A percentile compares a stretch with the other conserved stretches of the same genome.
phyloP scores from a whole-genome alignment of 2,329 filamentous ascomycete genomes.

The Venturia pyrina region DNA sequence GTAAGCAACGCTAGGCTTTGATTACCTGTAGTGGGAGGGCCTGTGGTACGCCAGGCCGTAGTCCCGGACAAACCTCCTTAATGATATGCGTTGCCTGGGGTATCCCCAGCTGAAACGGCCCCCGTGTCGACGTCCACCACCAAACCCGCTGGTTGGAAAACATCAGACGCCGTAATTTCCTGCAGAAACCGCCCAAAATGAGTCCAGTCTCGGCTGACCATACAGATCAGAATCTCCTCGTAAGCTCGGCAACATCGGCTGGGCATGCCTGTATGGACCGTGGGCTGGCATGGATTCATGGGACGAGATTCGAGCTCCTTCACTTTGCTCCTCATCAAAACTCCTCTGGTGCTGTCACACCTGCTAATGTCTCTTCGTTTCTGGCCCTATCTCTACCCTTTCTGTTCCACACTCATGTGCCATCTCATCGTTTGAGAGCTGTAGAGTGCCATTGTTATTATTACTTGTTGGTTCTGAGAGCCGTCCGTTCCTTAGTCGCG shows the following conservation, averaged over 20 bases:
- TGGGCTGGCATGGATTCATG: background rate
- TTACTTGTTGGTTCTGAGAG: constrained; percentile 18
- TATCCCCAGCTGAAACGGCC: background rate
- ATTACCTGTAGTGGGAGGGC: no score
- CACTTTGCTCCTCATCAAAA: background rate
- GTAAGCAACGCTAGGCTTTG: background rate
- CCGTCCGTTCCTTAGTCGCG: constrained; percentile 29
- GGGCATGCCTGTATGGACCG: background rate
- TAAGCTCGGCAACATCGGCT: background rate
- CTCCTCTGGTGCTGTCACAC: background rate
- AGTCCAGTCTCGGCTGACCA: background rate
- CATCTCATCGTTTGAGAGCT: background rate
- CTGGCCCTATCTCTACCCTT: background rate
- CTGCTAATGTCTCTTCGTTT: background rate
- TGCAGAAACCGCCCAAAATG: background rate
- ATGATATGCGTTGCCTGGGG: background rate
- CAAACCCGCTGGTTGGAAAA: background rate
- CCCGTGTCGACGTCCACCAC: background rate
- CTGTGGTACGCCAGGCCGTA: background rate
- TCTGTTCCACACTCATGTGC: background rate
- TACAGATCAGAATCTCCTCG: background rate
- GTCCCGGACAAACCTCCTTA: background rate
- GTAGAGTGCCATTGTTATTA: background rate
- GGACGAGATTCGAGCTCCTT: background rate
- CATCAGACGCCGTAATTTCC: constrained; percentile 2